Evolutionary conservation across 1,139 yeast genomes (phyloP), one percentile per base, ranked within the genome.

Genomic region (Yueomyces sp.): DNA sequence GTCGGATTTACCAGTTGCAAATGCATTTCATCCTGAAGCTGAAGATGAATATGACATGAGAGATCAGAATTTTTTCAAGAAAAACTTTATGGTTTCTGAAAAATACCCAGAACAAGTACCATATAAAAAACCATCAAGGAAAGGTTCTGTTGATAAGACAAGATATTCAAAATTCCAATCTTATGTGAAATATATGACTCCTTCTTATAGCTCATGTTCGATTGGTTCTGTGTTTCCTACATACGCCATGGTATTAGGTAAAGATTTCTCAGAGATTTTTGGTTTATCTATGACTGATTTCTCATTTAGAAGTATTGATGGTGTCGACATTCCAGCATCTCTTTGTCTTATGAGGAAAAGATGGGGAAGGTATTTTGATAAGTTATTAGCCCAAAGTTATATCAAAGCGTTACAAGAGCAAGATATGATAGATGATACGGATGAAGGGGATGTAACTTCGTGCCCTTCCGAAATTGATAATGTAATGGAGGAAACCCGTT

Each of bases 111-210:
- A 33, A 33, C 8, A 19, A 9, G 5, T 2, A 4, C n/a, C n/a
- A 33, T 4, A 5, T 11, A 33, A 33, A 9, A 9, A 11, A 11
- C 8, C 8, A 19, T 9, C 8, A 33, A 11, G 19, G 5, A 5
- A 33, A 33, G 31, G 6, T 29, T 19, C 19, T 19, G 19, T 19
- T 19, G 19, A 19, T 19, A 19, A 19, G 19, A 19, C 19, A 19
- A 19, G 19, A 19, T 30, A 52, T 3, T 50, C 57, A 8, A 60
- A 66, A 43, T 82, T 81, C 56, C 80, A 74, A 46, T 84, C 76
- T 29, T 82, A 82, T 54, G 80, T 83, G n/a, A 76, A 78, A 49
- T 81, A 81, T 56, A 78, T 81, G 36, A 84, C 87, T 0, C 91
- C 89, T 1, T 75, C 77, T 30, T 66, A 78, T 2, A 78, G 76